phyloP scores from a whole-genome alignment of 106 monocot genomes.

The Phalaenopsis aphrodite region DNA sequence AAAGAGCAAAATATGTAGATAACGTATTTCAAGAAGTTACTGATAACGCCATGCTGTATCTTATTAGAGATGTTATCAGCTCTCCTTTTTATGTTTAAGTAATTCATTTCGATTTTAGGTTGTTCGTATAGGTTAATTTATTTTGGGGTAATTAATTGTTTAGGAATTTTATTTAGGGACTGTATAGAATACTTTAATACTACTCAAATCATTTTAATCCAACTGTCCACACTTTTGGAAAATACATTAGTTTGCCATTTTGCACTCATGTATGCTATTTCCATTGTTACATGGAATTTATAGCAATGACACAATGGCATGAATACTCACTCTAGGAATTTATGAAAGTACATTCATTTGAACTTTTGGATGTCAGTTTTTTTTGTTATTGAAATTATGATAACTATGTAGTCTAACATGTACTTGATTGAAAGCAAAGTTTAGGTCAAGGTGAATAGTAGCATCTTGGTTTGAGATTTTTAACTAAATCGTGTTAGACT shows the following conservation, averaged over 20 bases:
- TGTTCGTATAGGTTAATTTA: background rate
- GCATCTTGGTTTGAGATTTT: no score
- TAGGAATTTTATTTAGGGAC: background rate
- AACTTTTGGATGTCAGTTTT: background rate
- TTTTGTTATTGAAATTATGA: background rate
- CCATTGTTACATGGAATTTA: background rate
- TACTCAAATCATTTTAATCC: background rate
- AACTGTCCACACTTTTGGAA: background rate
- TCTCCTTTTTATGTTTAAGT: background rate
- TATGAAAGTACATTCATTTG: background rate
- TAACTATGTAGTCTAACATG: background rate
- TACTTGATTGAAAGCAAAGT: background rate
- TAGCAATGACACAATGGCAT: background rate
- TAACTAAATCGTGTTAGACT: no score
- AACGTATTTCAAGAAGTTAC: background rate
- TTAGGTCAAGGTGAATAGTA: background rate
- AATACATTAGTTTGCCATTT: background rate
- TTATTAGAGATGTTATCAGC: background rate
- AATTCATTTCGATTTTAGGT: background rate
- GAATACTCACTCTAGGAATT: background rate
- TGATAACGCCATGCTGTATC: background rate
- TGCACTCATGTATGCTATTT: background rate
- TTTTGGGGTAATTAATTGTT: no score
- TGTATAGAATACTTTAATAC: background rate
- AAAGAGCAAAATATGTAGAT: background rate